Base-by-base conservation (phyloP, 495 filamentous ascomycete genomes). In the Chaetomium fimeti region DNA sequence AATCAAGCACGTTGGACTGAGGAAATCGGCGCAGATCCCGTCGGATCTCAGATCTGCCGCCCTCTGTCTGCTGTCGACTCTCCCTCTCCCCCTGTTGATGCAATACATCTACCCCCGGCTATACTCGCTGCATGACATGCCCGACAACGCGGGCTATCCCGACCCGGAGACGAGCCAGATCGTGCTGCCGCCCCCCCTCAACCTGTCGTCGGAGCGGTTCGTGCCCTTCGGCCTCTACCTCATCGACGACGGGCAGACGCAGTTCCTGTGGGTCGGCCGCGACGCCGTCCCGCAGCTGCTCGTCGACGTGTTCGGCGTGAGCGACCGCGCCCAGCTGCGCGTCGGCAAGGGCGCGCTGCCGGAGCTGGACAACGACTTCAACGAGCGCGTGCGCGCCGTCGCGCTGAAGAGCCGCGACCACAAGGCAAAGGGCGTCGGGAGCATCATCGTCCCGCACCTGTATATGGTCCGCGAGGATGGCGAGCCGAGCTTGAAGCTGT, bases 121-220 rank as follows among this genome's bases (percentile, higher is more conserved):
- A 70, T 97, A 96, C 79, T 96, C 91, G 5, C 84, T 97, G 47
- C 93, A 98, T 69, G 93, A 98, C 76, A 97, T 98, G 94, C 92
- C 94, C n/a, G 92, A 96, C 76, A 87, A 86, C 64, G 91, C 92
- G 6, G 94, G 94, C 57, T 75, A 93, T 36, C 90, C 92, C 1
- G 90, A 98, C 71, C 83, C 88, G 29, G 81, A 89, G 66, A 97
- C 89, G 0, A 91, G 91, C 63, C 91, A 94, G 70, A 97, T 93
- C 62, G 79, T 89, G 25, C 86, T 98, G 13, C 94, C 94, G 13
- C 92, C 89, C 8, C 82, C 90, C 2, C 76, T 90, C 71, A 98
- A 97, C 75, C 82, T 98, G 66, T 92, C 92, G 18, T 94, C 92
- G 0, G 90, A 91, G 69, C 85, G 88, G 36, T 81, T 98, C 51